Evolutionary conservation across 345 rosid genomes (phyloP), one percentile per base, ranked within the genome.

Genomic region (Trapa bicornis): DNA sequence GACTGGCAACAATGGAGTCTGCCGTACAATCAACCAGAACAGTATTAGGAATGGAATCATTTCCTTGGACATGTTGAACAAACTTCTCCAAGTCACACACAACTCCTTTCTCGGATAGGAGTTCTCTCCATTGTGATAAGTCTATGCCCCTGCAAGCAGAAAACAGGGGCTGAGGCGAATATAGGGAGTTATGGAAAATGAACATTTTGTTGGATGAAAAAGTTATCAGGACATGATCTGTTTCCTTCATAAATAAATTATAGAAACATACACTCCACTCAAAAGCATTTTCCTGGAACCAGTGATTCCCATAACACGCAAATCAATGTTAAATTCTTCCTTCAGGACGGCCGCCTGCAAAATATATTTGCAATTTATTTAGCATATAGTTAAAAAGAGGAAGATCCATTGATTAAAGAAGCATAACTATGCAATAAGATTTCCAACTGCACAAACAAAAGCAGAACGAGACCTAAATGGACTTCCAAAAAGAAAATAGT

Each of bases 1-100:
- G 72, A 77, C 87, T 81, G 6, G 96, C 97, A 65, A 95, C 74
- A 66, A 11, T 69, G 58, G 99, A 80, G 66, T 95, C 97, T 53
- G 99, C 96, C 22, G 99, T 91, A 75, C 99, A 95, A 74, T 95
- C 99, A 69, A 95, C 99, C 70, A 95, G 57, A 56, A 84, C 97
- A 16, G 93, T 86, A 78, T 91, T 95, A 67, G 97, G 99, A 73
- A 95, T 83, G 76, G 86, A 95, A 78, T 87, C 93, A 75, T 91
- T 95, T 73, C 90, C 97, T 71, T 81, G 91, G 65, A 95, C 96
- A 71, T 86, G 87, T 47, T 81, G 90, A 57, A 82, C 77, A 78
- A 95, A 91, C 73, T 87, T 91, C 52, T 83, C 96, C 72, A 89
- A 22, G 70, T 85, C 85, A 65, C 96, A 89, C 68, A 71, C 87